phyloP scores from a whole-genome alignment of 1,284 basidiomycete genomes.

The Ceratobasidium sp. region DNA sequence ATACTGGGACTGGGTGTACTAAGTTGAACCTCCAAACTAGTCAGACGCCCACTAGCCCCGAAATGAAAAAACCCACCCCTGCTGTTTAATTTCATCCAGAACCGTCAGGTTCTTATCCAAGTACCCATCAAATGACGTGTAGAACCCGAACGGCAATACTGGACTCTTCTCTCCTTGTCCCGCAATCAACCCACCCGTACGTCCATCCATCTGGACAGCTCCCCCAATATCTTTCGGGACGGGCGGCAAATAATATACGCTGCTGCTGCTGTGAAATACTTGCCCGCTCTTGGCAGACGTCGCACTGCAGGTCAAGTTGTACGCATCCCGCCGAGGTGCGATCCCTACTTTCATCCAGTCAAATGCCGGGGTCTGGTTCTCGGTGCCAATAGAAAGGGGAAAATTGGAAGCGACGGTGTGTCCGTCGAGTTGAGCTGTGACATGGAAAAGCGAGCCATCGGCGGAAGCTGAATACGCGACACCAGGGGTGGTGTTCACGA shows the following conservation, averaged over 20 bases:
- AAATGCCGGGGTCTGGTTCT: constrained; percentile 60
- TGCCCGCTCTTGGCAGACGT: constrained; percentile 54
- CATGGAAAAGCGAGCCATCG: constrained; percentile 54
- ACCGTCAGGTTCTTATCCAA: constrained; percentile 68
- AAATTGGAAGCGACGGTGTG: constrained; percentile 58
- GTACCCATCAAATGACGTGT: constrained; percentile 73
- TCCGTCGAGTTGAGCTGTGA: constrained; percentile 63
- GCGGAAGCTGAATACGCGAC: constrained; percentile 63
- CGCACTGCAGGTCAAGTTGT: constrained; percentile 68
- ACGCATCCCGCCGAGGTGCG: constrained; percentile 62
- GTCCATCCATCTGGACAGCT: constrained; percentile 76
- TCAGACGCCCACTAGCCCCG: background rate
- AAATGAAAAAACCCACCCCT: constrained; percentile 64
- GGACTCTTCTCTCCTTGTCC: constrained; percentile 60
- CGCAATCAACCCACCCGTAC: constrained; percentile 74
- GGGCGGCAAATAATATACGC: constrained; percentile 70
- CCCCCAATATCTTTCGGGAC: constrained; percentile 60
- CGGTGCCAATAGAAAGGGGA: constrained; percentile 67
- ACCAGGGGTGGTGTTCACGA: constrained; percentile 64
- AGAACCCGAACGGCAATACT: constrained; percentile 79
- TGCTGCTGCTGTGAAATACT: constrained; percentile 62
- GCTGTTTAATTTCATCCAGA: constrained; percentile 67
- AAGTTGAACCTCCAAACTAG: constrained; percentile 50
- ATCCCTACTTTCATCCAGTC: constrained; percentile 59
- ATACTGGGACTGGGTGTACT: constrained; percentile 75